phyloP scores from a whole-genome alignment of 257 asterid genomes.

The Jacaranda copaia region DNA sequence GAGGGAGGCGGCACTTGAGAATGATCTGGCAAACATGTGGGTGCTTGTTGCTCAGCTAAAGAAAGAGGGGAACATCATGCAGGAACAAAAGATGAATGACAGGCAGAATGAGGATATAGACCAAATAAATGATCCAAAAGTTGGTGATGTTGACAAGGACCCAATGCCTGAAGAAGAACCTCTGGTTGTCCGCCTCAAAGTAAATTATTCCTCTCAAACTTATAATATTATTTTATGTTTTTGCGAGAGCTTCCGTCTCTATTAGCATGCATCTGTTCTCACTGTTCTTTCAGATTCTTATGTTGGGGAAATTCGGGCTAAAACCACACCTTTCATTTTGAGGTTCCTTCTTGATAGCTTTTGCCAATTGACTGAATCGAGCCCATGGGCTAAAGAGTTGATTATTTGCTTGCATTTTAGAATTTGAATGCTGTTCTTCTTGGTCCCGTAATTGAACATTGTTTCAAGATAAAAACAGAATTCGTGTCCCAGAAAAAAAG shows the following conservation, averaged over 20 bases:
- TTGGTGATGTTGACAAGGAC: slow-evolving; percentile 50
- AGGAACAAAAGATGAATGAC: slow-evolving; percentile 47
- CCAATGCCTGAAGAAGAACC: slow-evolving; percentile 62
- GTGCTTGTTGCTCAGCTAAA: slow-evolving; percentile 93
- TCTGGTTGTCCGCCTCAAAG: slow-evolving; percentile 85
- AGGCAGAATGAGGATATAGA: slow-evolving; percentile 47
- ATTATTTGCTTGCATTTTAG: background rate
- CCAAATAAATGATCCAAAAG: slow-evolving; percentile 45
- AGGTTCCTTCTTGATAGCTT: background rate
- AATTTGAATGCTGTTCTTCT: background rate
- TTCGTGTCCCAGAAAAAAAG: background rate
- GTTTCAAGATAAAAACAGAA: background rate
- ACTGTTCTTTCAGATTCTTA: background rate
- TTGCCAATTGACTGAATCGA: background rate
- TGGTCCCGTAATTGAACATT: background rate
- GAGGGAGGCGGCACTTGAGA: slow-evolving; percentile 83
- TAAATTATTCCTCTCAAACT: slow-evolving; percentile 40
- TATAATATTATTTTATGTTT: slow-evolving; percentile 1
- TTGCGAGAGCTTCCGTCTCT: slow-evolving; percentile 12
- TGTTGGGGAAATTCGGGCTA: background rate
- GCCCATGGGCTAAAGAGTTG: background rate
- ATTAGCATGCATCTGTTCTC: background rate
- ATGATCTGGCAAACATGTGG: slow-evolving; percentile 98
- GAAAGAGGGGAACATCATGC: slow-evolving; percentile 59
- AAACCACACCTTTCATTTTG: background rate